A percentile compares a stretch with the other conserved stretches of the same genome.
Conservation (phyloP, 306 rosid genomes). For the Glycine latifolia region DNA sequence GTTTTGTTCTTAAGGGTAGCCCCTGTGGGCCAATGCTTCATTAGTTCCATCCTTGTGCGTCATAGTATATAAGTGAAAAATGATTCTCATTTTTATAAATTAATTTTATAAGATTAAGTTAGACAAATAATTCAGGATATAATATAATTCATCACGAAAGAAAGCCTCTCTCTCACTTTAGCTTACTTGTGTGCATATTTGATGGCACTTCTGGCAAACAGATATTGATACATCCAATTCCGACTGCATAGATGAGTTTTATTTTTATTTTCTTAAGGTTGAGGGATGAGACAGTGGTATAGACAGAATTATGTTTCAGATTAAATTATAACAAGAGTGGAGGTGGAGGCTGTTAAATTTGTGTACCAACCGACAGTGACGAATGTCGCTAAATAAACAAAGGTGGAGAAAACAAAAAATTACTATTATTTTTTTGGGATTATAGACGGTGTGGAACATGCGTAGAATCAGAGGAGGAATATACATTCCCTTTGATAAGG, state of each 20-base stretch:
- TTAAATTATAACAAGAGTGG: slow-evolving; percentile 54
- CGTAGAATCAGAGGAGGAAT: slow-evolving; percentile 32
- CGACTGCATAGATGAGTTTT: not conserved
- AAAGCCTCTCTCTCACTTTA: not conserved
- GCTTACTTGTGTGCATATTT: not conserved
- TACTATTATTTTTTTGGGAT: slow-evolving; percentile 2
- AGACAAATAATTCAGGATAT: too few relatives aligned
- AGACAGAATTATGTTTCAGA: slow-evolving; percentile 37
- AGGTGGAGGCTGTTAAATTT: slow-evolving; percentile 36
- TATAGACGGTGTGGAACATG: slow-evolving; percentile 1
- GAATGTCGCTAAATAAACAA: slow-evolving; percentile 56
- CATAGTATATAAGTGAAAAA: too few relatives aligned
- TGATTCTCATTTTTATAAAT: too few relatives aligned
- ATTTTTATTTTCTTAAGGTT: not conserved
- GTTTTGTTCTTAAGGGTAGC: too few relatives aligned
- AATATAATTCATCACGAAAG: not conserved
- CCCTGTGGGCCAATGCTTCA: too few relatives aligned
- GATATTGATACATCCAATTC: slow-evolving; percentile 27
- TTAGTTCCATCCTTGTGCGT: too few relatives aligned
- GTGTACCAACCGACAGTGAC: slow-evolving; percentile 55
- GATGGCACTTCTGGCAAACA: not conserved
- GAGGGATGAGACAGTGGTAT: slow-evolving; percentile 36
- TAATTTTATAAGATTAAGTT: too few relatives aligned
- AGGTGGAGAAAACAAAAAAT: not conserved
- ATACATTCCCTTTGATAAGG: slow-evolving; percentile 13